Evolutionary conservation across 2,329 filamentous ascomycete genomes (phyloP).

Genomic region (Talaromyces pinophilus): DNA sequence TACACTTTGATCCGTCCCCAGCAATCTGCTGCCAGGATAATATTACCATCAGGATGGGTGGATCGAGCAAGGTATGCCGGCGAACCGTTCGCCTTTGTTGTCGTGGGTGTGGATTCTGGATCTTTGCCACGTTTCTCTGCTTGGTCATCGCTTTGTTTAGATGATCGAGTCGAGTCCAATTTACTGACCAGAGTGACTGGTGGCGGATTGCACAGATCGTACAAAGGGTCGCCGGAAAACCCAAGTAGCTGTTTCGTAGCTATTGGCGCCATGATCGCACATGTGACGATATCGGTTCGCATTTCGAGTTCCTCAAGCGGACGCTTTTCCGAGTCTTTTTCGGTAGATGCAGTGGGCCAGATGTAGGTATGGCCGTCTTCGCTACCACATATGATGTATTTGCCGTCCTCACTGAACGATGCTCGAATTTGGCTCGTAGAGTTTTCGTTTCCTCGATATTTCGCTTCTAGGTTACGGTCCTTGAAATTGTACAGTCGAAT

Average conservation of each 20-base stretch:
- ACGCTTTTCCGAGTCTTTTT: conserved; percentile 74
- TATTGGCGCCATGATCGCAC: conserved; percentile 80
- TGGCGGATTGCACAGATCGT: conserved; percentile 92
- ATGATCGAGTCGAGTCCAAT: conserved; percentile 56
- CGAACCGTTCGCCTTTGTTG: conserved; percentile 58
- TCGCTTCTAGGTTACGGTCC: conserved; percentile 81
- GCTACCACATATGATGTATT: conserved; percentile 87
- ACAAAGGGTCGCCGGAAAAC: conserved; percentile 86
- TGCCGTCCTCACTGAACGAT: conserved; percentile 80
- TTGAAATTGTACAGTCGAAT: conserved; percentile 85
- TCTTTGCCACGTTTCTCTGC: conserved; percentile 28
- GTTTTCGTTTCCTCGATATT: conserved; percentile 91
- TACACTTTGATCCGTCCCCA: conserved; percentile 91
- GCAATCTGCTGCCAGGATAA: conserved; percentile 88
- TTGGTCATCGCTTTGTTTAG: conserved; percentile 41
- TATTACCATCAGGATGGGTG: conserved; percentile 77
- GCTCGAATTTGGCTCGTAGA: conserved; percentile 87
- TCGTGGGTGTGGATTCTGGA: conserved; percentile 1
- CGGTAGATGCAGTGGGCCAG: conserved; percentile 69
- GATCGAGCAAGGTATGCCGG: conserved; percentile 76
- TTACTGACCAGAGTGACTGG: conserved; percentile 78
- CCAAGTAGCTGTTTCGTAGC: conserved; percentile 76
- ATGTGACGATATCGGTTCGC: conserved; percentile 83
- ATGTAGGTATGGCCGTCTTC: conserved; percentile 90
- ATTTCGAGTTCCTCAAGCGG: conserved; percentile 90